Base-by-base conservation (phyloP, 2,329 filamentous ascomycete species). In the Aspergillus sp. region DNA sequence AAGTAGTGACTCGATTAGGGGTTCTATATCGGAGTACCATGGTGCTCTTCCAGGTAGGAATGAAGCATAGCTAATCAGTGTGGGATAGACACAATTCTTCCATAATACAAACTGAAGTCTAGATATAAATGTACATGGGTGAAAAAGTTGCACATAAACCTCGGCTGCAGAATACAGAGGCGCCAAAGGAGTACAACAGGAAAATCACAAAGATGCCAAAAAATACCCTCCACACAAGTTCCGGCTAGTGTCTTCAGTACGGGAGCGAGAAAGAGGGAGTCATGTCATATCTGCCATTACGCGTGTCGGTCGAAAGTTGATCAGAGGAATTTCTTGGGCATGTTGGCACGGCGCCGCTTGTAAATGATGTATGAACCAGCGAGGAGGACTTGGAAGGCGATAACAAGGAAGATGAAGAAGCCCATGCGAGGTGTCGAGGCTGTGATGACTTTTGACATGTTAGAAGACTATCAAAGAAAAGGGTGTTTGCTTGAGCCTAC, bases 251-350 rank as follows among this genome's bases (percentile, higher is more conserved):
- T 51, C 28, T 19, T 19, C 43, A 30, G n/a, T 11, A 41, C 9
- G 17, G 17, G 28, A 48, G 25, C 28, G 25, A 54, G 23, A 56
- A 56, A 52, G 28, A 58, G 31, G 31, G 51, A 23, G 17, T 55
- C 46, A 46, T 53, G 54, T 54, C 54, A 47, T 58, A 38, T 38
- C 59, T 57, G 49, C 59, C 54, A 38, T 58, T 49, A 60, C 9
- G 56, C 38, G 38, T 54, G 30, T 49, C 34, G 15, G 34, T 41
- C 34, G 50, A 48, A 31, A 34, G 11, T 48, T 54, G 54, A 62
- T 74, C 82, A 97, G 74, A 97, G 80, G 77, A 93, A 97, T 81
- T 97, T 97, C 84, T 97, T 97, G n/a, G 92, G 92, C 76, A 88
- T 87, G 66, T 83, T 87, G 45, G 86, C 83, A 78, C 89, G 87